Evolutionary conservation across 306 rosid genomes (phyloP), one percentile per base, ranked within the genome.

Genomic region (Phaseolus lunatus): DNA sequence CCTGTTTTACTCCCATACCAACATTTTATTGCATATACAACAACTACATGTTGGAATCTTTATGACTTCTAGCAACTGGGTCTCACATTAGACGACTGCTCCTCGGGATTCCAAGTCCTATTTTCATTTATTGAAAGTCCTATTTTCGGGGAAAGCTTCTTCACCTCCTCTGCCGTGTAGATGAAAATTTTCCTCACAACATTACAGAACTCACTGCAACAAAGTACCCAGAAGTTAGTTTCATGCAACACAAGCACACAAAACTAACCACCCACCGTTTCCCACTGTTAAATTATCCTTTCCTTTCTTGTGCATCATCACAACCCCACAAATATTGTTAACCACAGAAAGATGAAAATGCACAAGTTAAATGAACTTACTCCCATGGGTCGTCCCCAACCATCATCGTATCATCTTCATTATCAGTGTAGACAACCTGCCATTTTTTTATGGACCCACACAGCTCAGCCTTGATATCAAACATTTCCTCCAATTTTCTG

Each of bases 331-430:
- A 58, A 58, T 59, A 31, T 15, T 16, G 67, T 15, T 11, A 41
- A 67, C 59, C 31, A 68, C 48, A 22, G 16, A 41, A 45, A 13
- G 26, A 56, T 19, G 24, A 67, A 29, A 43, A 44, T 68, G 70
- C 2, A 4, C 15, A 15, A 16, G 16, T 48, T 61, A 49, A 76
- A 72, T 54, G 68, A 54, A 89, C 96, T 86, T 89, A 91, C 96
- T 84, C 74, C 96, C 96, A 91, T 24, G 96, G 96, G 33, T 89
- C 92, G 81, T 91, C 96, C 66, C 96, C 96, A 78, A 87, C 93
- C 96, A 91, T 84, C 96, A 91, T 91, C 93, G 86, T 66, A 12
- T 66, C 71, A 66, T 66, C 71, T 66, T 91, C 96, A 54, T 91
- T 87, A 70, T 91, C 93, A 1, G 96, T 84, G 84, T 89, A 91